These are phyloP conservation scores for Chaetomium olivaceum DNA, from an alignment of 2,329 filamentous ascomycete genomes.

Conservation along the genomic window DNA sequence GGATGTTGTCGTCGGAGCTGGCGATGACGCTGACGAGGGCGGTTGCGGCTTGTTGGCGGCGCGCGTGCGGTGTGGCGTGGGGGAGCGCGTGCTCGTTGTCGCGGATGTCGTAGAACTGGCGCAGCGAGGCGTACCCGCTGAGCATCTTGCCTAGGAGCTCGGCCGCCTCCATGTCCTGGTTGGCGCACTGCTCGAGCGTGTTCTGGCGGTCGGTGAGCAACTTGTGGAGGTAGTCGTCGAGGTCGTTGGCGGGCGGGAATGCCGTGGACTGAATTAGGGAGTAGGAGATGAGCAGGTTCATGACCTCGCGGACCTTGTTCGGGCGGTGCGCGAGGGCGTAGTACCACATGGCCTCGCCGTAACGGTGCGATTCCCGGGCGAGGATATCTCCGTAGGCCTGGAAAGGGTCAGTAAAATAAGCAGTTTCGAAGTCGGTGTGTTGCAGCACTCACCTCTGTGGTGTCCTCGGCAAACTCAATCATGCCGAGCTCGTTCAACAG, in stretches of 20 bases:
- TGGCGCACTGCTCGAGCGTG: constrained; percentile 70
- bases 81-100: constrained; percentile 51
- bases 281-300: constrained; percentile 83
- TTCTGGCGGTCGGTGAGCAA: constrained; percentile 72
- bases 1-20: constrained; percentile 86
- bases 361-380: constrained; percentile 70
- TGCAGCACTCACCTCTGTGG: constrained; percentile 69
- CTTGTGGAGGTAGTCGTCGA: constrained; percentile 70
- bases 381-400: constrained; percentile 85
- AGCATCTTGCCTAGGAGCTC: constrained; percentile 81
- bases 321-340: constrained; percentile 81
- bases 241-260: constrained; percentile 68
- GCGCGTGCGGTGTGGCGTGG: constrained; percentile 57
- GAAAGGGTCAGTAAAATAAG: constrained; percentile 32
- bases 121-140: constrained; percentile 87
- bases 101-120: constrained; percentile 86
- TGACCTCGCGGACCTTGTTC: constrained; percentile 77
- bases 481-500: constrained; percentile 78
- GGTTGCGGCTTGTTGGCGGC: constrained; percentile 69
- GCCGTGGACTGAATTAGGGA: constrained; percentile 82
- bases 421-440: background rate
- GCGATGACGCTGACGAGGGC: constrained; percentile 81
- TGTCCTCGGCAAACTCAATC: constrained; percentile 73
- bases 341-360: constrained; percentile 85
- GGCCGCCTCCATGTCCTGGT: constrained; percentile 77